Evolutionary conservation across 768 basidiomycete species (phyloP), one percentile per base, ranked within the genome.

Genomic region (Cubamyces lactineus): DNA sequence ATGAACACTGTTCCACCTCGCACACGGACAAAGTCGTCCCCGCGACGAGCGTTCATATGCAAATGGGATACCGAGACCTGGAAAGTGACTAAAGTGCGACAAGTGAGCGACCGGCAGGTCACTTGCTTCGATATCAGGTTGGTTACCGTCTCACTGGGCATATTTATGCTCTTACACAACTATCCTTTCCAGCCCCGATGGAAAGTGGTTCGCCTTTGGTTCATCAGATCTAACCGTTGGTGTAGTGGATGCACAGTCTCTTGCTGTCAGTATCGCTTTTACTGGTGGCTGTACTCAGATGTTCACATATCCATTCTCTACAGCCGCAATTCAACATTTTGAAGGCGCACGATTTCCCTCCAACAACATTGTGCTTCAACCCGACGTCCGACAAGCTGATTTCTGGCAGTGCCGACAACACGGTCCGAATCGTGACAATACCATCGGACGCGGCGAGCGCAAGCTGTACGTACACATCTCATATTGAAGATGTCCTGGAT

Each of bases 291-390:
- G 8, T 17, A 30, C 26, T 48, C 30, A 13, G 2, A 42, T 17
- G 9, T 23, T 34, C 9, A 50, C n/a, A 43, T n/a, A n/a, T n/a
- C n/a, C n/a, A n/a, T n/a, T n/a, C n/a, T n/a, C 21, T 67, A n/a
- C 68, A 98, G 96, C 96, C 95, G 1, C 72, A 94, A 13, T 75
- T 93, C 30, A 87, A 87, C 19, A 97, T 99, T 63, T 79, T 98
- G 60, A 92, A 92, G 74, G 92, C 97, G 0, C 96, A 98, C 74
- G 94, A 96, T 62, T 94, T 98, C 73, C 92, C 97, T 4, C 86
- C 92, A 5, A 98, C 97, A 1, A 86, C 91, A 4, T 75, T 99
- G 57, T 84, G 84, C 61, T 99, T 99, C 80, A 96, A 90, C 71
- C 89, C 94, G 1, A 80, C 86, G 6, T 87, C 89, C 13, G 85